Conservation (phyloP, 352 stramenopile species). For the Lagenidium giganteum region DNA sequence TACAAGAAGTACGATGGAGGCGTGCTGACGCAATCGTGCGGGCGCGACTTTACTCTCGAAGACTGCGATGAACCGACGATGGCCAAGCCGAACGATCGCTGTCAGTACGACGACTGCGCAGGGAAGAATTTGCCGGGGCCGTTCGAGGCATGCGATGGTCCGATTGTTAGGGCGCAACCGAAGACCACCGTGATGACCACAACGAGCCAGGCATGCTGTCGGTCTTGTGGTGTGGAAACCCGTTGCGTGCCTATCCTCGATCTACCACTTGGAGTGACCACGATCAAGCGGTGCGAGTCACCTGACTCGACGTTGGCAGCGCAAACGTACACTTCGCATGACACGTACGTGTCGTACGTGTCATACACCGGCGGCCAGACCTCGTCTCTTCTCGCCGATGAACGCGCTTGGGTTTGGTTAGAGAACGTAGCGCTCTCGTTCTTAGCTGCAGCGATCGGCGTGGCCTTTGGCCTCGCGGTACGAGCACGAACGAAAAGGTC, state of each 20-base stretch:
- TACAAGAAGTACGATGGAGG: constrained; percentile 30
- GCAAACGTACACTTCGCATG: no score
- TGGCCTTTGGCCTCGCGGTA: no score
- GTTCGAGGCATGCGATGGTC: constrained; percentile 24
- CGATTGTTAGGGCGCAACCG: no score
- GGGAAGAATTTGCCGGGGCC: constrained; percentile 26
- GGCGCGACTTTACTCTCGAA: constrained; percentile 36
- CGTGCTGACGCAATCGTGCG: constrained; percentile 24
- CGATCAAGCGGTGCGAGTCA: constrained; percentile 56
- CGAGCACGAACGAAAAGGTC: no score
- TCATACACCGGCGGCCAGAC: no score
- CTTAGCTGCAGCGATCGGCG: no score
- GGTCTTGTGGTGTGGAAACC: constrained; percentile 29
- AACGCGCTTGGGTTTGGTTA: no score
- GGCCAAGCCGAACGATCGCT: constrained; percentile 32
- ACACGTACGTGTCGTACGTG: no score
- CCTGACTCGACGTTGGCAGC: no score
- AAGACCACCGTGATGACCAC: constrained; percentile 22
- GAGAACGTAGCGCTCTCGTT: no score
- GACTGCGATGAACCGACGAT: constrained; percentile 59
- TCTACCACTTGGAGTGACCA: constrained; percentile 25
- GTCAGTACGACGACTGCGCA: constrained; percentile 27
- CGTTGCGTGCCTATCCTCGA: constrained; percentile 40
- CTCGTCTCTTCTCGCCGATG: no score
- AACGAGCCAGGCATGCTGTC: constrained; percentile 33